Evolutionary conservation across 192 early-diverging fungal species (phyloP).

Genomic region (Ambispora gerdemannii): DNA sequence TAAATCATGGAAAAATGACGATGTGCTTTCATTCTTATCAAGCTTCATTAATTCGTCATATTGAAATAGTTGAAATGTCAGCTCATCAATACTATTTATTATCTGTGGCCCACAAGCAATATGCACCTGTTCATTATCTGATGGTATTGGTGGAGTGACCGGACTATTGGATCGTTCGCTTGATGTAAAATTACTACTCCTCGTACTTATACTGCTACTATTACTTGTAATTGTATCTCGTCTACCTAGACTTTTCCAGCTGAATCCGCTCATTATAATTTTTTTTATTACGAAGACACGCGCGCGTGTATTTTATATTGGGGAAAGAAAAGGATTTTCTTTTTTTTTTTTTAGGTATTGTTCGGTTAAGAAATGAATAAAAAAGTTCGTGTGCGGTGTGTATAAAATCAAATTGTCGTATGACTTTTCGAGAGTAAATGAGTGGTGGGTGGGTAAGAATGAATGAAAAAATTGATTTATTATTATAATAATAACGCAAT

Average conservation of each 20-base stretch:
- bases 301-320: too few relatives aligned
- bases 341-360: too few relatives aligned
- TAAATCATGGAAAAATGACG: neutral
- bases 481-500: too few relatives aligned
- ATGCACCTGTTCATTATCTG: neutral
- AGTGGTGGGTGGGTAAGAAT: too few relatives aligned
- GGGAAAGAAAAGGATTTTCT: too few relatives aligned
- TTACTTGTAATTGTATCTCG: neutral
- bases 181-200: neutral
- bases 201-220: neutral
- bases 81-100: neutral
- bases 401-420: too few relatives aligned
- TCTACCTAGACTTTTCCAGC: neutral
- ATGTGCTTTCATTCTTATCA: neutral
- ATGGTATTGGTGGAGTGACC: neutral
- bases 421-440: too few relatives aligned
- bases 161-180: neutral
- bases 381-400: too few relatives aligned
- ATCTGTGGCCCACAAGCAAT: neutral
- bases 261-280: neutral
- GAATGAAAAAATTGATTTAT: too few relatives aligned
- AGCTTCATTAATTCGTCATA: neutral
- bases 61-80: neutral
- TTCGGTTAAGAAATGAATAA: too few relatives aligned
- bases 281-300: too few relatives aligned